phyloP scores from a whole-genome alignment of 495 filamentous ascomycete species.

The Penicillium riverlandense region DNA sequence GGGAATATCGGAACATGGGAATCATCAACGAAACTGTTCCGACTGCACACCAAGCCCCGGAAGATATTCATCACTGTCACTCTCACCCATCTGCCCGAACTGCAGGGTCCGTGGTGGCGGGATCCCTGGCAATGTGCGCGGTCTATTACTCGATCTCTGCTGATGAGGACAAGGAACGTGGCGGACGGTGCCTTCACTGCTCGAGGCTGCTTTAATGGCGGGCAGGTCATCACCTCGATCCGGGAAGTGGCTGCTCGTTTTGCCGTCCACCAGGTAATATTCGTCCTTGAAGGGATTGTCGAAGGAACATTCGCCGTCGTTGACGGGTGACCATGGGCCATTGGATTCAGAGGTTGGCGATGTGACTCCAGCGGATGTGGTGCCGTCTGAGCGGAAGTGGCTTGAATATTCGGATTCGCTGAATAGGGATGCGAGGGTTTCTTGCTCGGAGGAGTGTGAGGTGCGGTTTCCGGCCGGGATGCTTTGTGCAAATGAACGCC shows the following conservation, averaged over 20 bases:
- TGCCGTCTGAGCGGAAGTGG: not conserved
- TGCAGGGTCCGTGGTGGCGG: too few species aligned
- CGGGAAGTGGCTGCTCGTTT: slow-evolving; percentile 16
- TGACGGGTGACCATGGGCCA: slow-evolving; percentile 16
- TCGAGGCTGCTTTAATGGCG: slow-evolving; percentile 11
- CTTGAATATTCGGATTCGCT: slow-evolving; percentile 2
- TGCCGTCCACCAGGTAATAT: slow-evolving; percentile 29
- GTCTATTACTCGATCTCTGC: too few species aligned
- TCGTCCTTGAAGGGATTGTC: slow-evolving; percentile 18
- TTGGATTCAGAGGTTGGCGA: slow-evolving; percentile 13
- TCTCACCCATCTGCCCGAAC: too few species aligned
- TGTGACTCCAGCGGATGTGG: slow-evolving; percentile 7
- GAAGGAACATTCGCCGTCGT: slow-evolving; percentile 24
- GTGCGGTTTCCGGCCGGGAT: too few species aligned
- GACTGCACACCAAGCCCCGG: too few species aligned
- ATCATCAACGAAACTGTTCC: too few species aligned
- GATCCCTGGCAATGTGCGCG: too few species aligned
- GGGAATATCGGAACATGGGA: too few species aligned
- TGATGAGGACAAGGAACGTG: slow-evolving; percentile 2
- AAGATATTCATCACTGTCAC: too few species aligned
- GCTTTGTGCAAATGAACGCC: too few species aligned
- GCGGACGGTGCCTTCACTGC: slow-evolving; percentile 2
- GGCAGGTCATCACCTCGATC: slow-evolving; percentile 15
- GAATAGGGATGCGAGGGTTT: not conserved
- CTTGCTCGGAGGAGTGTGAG: not conserved